A percentile compares a stretch with the other conserved stretches of the same genome.
phyloP scores from a whole-genome alignment of 2,329 filamentous ascomycete species.

The Phaeoacremonium minimum region DNA sequence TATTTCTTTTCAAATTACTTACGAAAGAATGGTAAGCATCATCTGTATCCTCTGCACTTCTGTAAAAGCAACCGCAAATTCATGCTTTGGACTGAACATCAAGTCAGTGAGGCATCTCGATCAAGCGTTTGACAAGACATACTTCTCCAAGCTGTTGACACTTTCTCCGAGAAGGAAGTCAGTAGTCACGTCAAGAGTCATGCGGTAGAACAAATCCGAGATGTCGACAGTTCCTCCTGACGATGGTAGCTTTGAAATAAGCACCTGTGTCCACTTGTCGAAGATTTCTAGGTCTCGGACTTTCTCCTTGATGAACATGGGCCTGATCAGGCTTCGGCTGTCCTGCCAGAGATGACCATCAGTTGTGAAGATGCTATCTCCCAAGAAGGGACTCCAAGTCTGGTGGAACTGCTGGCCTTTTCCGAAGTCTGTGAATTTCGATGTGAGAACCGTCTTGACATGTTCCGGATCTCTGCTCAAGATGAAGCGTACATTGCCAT shows the following conservation, averaged over 20 bases:
- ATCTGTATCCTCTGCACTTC: constrained; percentile 67
- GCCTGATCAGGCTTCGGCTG: constrained; percentile 46
- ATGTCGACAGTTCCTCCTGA: constrained; percentile 54
- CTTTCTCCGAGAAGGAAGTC: constrained; percentile 64
- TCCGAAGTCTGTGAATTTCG: constrained; percentile 51
- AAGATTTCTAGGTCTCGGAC: constrained; percentile 50
- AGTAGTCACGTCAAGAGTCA: constrained; percentile 64
- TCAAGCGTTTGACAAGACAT: too few species aligned
- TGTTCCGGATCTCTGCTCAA: constrained; percentile 51
- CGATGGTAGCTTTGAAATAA: constrained; percentile 54
- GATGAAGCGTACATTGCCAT: constrained; percentile 29
- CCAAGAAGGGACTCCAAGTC: constrained; percentile 41
- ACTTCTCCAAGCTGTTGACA: constrained; percentile 40
- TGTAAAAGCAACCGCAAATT: constrained; percentile 66
- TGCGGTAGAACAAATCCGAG: constrained; percentile 58
- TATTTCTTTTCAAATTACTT: constrained; percentile 11
- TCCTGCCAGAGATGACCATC: constrained; percentile 51
- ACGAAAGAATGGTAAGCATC: constrained; percentile 48
- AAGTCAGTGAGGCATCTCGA: too few species aligned
- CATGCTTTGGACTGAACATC: constrained; percentile 43
- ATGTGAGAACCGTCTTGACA: constrained; percentile 51
- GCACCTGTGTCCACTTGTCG: constrained; percentile 52
- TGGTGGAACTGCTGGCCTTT: constrained; percentile 38
- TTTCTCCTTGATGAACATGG: constrained; percentile 45
- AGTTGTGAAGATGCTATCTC: constrained; percentile 51